Percentiles rank a stretch among this genome's conserved stretches.
Evolutionary conservation across 2,329 filamentous ascomycete species (phyloP).

Genomic region (Colletotrichum sublineola): DNA sequence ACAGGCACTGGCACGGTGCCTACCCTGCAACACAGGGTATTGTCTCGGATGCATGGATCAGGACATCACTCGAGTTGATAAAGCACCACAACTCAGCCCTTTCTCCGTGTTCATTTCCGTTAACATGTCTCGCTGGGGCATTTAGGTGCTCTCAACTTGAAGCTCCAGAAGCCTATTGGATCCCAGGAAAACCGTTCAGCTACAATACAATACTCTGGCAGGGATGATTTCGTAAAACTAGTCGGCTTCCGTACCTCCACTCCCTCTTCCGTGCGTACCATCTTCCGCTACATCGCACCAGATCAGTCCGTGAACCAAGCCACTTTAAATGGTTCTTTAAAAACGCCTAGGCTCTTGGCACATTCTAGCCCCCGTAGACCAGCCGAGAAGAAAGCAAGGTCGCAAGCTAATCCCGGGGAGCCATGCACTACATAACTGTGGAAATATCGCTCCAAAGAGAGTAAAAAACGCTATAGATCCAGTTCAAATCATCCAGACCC

Average conservation of each 20-base stretch:
- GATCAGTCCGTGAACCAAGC: background rate
- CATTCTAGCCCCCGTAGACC: background rate
- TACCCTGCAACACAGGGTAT: background rate
- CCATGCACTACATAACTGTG: slow-evolving; percentile 1
- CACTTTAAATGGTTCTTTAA: background rate
- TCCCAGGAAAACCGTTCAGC: background rate
- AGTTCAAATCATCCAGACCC: background rate
- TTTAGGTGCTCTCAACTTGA: background rate
- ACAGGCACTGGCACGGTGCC: background rate
- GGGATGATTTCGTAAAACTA: background rate
- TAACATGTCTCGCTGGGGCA: background rate
- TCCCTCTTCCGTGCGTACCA: background rate
- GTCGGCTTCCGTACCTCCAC: slow-evolving; percentile 6
- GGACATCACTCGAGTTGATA: background rate
- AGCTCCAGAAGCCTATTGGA: background rate
- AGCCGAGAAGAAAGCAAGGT: background rate
- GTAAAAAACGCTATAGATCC: background rate
- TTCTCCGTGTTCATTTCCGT: background rate
- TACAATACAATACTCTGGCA: background rate
- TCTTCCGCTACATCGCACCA: slow-evolving; percentile 6
- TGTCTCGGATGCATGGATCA: slow-evolving; percentile 27
- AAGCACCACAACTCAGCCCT: background rate
- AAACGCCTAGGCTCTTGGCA: too few species aligned
- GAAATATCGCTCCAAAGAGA: background rate
- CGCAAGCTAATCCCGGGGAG: slow-evolving; percentile 2